Conservation (phyloP, 345 rosid species). For the Rubroshorea leprosula region DNA sequence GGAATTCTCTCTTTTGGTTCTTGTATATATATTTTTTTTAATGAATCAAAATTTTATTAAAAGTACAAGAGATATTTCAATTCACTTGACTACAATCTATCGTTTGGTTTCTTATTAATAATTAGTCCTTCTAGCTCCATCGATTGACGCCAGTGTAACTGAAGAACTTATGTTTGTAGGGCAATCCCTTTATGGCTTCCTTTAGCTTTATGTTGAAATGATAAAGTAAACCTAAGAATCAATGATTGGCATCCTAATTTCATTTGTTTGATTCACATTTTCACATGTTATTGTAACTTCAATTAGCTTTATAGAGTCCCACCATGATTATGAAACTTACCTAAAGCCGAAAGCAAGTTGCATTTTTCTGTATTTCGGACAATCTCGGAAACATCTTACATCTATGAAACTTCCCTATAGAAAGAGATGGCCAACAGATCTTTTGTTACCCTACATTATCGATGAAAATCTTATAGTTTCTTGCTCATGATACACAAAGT, state of each 20-base stretch:
- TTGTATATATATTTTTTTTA: no score
- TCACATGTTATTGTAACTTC: slow-evolving; percentile 16
- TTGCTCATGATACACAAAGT: neutral
- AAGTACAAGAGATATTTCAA: no score
- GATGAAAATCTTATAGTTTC: neutral
- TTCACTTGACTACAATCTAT: neutral
- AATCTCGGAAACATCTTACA: neutral
- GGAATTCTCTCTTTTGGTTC: no score
- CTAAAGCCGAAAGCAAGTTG: slow-evolving; percentile 17
- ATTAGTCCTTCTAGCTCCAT: neutral
- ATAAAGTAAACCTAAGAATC: neutral
- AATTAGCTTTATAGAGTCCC: slow-evolving; percentile 24
- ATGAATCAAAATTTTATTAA: no score
- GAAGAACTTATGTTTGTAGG: neutral
- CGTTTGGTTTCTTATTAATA: neutral
- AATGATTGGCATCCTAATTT: neutral
- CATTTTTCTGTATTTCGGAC: slow-evolving; percentile 7
- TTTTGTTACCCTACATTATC: no score
- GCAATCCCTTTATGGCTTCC: neutral
- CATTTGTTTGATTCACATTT: slow-evolving; percentile 3
- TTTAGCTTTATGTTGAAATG: neutral
- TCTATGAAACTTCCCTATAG: neutral
- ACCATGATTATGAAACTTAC: slow-evolving; percentile 19
- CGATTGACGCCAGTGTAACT: neutral
- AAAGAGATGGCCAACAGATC: neutral